Base-by-base conservation (phyloP, 1,284 basidiomycete species). In the Volvariella surrecta region DNA sequence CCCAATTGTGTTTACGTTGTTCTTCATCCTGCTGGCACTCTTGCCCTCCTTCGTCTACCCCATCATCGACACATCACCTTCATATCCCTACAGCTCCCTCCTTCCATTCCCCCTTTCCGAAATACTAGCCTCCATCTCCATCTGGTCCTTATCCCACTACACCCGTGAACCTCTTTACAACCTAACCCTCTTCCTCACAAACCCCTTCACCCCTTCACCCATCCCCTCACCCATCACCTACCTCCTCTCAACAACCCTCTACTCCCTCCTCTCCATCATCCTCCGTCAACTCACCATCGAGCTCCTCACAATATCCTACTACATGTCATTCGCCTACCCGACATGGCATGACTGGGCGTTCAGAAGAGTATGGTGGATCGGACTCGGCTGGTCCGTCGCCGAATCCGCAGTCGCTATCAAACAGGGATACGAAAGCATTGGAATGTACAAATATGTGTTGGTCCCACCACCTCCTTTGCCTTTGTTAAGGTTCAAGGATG, bases 291-390 rank as follows among this genome's bases (percentile, higher is more conserved):
- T 73, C 8, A 62, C 75, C 3, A 56, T 85, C 30, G 68, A 71
- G 3, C 56, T 82, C 38, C 66, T 84, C 17, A 66, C 68, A 30
- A 61, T 81, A 42, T 68, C 67, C 13, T 65, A 70, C 45, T 57
- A 65, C 50, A 70, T 71, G 57, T 58, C 60, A 19, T 58, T 55
- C 48, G 54, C 63, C 42, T 57, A 56, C 22, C 71, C 79, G 24
- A 77, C 69, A 7, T 80, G 72, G 62, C 63, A 59, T 41, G 77
- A 84, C 51, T 58, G 66, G 1, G 71, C 74, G 2, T 89, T 88
- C 61, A 57, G 61, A 16, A 68, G 74, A 18, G 74, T 82, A 4
- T 87, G 85, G 83, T 85, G 80, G 78, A 59, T 83, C 20, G 79
- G 79, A 2, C 63, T 88, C 2, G 81, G 81, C 0, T 84, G 79